Percentiles rank a stretch among this genome's conserved stretches.
These are phyloP conservation scores for Corylus americana DNA, from an alignment of 306 rosid genomes.

Conservation along the genomic window DNA sequence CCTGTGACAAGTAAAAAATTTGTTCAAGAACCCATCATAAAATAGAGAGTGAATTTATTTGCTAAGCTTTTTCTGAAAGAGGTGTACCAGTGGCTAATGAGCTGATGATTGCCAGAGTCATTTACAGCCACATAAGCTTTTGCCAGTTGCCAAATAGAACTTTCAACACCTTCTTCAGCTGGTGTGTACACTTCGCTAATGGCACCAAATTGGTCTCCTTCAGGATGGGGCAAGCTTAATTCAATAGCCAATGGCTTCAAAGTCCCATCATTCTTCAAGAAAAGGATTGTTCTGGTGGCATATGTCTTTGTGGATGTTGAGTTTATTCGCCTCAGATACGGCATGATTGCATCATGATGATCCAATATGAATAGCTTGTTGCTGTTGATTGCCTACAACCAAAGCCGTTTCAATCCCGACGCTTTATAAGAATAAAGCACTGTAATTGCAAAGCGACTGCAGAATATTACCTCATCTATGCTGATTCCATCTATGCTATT, in stretches of 20 bases:
- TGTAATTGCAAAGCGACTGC: not conserved
- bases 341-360: conserved; percentile 75
- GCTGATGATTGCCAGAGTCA: conserved; percentile 79
- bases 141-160: conserved; percentile 73
- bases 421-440: conserved; percentile 4
- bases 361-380: conserved; percentile 65
- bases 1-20: conserved; percentile 39
- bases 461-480: conserved; percentile 52
- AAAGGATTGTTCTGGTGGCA: conserved; percentile 72
- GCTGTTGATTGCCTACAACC: conserved; percentile 53
- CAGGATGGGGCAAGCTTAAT: conserved; percentile 69
- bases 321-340: conserved; percentile 66
- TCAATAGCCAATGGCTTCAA: conserved; percentile 82
- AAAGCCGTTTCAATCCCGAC: conserved; percentile 13
- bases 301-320: conserved; percentile 59
- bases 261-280: conserved; percentile 61
- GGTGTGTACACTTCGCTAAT: conserved; percentile 57
- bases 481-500: conserved; percentile 57
- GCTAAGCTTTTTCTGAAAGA: conserved; percentile 4
- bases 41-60: not conserved
- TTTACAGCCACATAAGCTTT: conserved; percentile 73
- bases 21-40: not conserved
- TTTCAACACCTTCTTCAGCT: conserved; percentile 52
- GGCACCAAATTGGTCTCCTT: conserved; percentile 56
- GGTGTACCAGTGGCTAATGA: conserved; percentile 72